Evolutionary conservation across 495 filamentous ascomycete genomes (phyloP).

Genomic region (Podospora anserina): DNA sequence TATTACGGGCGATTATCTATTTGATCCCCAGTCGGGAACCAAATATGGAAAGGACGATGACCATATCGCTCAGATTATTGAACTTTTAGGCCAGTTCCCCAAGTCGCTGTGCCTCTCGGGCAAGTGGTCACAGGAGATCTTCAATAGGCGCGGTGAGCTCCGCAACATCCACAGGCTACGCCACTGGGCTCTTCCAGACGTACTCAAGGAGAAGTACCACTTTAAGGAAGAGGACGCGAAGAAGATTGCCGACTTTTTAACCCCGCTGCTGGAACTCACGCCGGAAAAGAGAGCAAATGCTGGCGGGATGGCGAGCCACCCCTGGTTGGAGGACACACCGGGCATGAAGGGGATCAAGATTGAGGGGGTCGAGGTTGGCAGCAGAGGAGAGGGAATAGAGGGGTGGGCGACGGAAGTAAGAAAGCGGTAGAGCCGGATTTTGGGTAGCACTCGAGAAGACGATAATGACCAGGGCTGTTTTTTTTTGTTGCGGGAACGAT

Average conservation of each 20-base stretch:
- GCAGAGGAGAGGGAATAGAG: conserved; percentile 88
- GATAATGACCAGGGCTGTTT: not conserved
- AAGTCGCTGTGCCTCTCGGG: conserved; percentile 85
- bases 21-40: conserved; percentile 97
- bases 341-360: conserved; percentile 83
- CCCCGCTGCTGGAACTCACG: conserved; percentile 87
- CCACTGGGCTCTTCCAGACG: conserved; percentile 94
- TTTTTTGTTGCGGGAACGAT: not conserved
- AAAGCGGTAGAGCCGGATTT: conserved; percentile 56
- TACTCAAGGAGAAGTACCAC: conserved; percentile 95
- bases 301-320: conserved; percentile 84
- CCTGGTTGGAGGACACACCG: conserved; percentile 74
- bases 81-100: conserved; percentile 90
- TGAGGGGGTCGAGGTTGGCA: conserved; percentile 67
- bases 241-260: conserved; percentile 78
- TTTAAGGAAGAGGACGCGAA: conserved; percentile 74
- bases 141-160: conserved; percentile 95
- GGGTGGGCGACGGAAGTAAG: conserved; percentile 92
- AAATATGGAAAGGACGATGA: conserved; percentile 99
- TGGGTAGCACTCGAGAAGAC: not conserved
- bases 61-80: conserved; percentile 98
- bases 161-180: conserved; percentile 96
- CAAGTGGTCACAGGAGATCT: conserved; percentile 98
- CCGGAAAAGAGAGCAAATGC: conserved; percentile 90
- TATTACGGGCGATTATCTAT: conserved; percentile 97